Conservation (phyloP, 257 asterid species). For the Gentiana straminea region DNA sequence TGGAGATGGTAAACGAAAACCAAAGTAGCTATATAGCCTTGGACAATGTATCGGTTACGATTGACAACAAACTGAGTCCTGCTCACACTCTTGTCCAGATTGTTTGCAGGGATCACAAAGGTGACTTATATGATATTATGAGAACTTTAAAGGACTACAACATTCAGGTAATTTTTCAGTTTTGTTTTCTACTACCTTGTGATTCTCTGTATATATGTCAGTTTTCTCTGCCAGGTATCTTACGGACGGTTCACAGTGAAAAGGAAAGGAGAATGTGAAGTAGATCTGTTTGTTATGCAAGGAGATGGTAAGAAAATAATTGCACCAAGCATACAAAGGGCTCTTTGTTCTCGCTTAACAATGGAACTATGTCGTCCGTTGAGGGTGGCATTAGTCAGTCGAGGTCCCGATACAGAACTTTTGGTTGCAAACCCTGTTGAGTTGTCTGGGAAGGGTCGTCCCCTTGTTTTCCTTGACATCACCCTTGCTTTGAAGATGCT, state of each 20-base stretch:
- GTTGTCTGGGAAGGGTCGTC: slow-evolving; percentile 83
- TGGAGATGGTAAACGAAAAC: slow-evolving; percentile 24
- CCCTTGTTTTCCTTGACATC: slow-evolving; percentile 71
- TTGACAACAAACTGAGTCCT: slow-evolving; percentile 70
- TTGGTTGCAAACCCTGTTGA: slow-evolving; percentile 82
- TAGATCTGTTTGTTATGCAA: slow-evolving; percentile 81
- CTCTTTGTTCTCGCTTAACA: slow-evolving; percentile 44
- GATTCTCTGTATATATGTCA: too few species aligned
- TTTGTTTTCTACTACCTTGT: background rate
- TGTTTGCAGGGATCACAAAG: slow-evolving; percentile 77
- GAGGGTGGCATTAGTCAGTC: slow-evolving; percentile 57
- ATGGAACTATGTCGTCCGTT: slow-evolving; percentile 79
- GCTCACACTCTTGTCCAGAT: slow-evolving; percentile 82
- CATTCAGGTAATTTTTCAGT: slow-evolving; percentile 47
- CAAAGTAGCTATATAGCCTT: slow-evolving; percentile 28
- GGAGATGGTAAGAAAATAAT: slow-evolving; percentile 78
- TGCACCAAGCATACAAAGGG: slow-evolving; percentile 49
- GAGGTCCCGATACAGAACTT: slow-evolving; percentile 86
- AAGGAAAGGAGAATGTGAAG: slow-evolving; percentile 51
- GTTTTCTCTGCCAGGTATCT: slow-evolving; percentile 41
- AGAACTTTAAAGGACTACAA: slow-evolving; percentile 77
- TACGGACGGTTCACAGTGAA: slow-evolving; percentile 64
- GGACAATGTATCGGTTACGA: slow-evolving; percentile 41
- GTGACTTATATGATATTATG: slow-evolving; percentile 74
- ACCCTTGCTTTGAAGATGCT: slow-evolving; percentile 83